These are phyloP conservation scores for Fusarium subtropicale DNA, from an alignment of 2,329 filamentous ascomycete species.

Conservation along the genomic window DNA sequence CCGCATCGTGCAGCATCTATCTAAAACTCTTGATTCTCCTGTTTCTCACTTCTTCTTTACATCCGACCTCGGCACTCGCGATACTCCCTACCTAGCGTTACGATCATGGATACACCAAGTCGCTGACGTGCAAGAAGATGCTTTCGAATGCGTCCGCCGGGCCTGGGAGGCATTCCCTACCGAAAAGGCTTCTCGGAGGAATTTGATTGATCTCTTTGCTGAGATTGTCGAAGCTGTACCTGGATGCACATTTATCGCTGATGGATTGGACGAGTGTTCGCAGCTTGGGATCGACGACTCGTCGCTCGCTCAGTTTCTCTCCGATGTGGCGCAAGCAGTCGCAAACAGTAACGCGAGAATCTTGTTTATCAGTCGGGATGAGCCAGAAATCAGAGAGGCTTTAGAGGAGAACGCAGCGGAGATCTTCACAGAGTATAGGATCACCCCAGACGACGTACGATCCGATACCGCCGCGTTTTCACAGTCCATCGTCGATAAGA, in stretches of 20 bases:
- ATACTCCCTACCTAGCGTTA: constrained; percentile 44
- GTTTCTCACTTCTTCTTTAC: constrained; percentile 52
- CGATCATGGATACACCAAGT: constrained; percentile 45
- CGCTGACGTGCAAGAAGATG: accelerated
- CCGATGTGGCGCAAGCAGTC: constrained; percentile 6
- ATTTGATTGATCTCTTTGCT: constrained; percentile 38
- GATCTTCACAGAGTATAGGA: constrained; percentile 5
- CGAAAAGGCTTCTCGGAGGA: constrained; percentile 24
- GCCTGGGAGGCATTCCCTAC: constrained; percentile 37
- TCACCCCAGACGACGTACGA: constrained; percentile 34
- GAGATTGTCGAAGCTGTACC: constrained; percentile 27
- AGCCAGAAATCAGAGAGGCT: constrained; percentile 39
- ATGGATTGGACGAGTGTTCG: constrained; percentile 53
- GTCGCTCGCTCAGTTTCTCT: constrained; percentile 36
- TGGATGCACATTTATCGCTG: constrained; percentile 43
- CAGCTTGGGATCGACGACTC: background rate
- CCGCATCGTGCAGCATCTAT: constrained; percentile 45
- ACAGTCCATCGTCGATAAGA: constrained; percentile 44
- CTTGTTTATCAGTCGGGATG: constrained; percentile 46
- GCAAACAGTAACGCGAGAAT: constrained; percentile 29
- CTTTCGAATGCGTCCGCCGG: background rate
- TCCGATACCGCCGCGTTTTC: constrained; percentile 43
- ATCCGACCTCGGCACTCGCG: constrained; percentile 41
- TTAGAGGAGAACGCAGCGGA: background rate
- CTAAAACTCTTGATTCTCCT: accelerated